Evolutionary conservation across 169 alveolate species (phyloP), one percentile per base, ranked within the genome.

Genomic region (Eimeria tenella): DNA sequence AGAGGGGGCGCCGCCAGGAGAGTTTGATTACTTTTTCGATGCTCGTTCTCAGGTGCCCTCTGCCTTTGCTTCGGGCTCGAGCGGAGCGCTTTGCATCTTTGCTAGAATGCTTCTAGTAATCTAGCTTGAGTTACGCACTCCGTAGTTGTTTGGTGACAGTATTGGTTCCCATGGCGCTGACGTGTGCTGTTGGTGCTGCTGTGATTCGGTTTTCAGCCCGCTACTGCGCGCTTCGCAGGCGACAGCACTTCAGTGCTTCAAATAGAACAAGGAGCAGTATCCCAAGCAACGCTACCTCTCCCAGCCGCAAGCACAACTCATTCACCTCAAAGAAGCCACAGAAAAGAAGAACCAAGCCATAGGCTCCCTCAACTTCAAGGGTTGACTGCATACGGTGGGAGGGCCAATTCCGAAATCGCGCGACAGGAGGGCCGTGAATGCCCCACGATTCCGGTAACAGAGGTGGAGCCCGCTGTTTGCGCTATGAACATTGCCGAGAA

Each of bases 21-120:
- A 25, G 8, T 17, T 31, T 8, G 91, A 84, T 84, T 75, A 62
- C 81, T 84, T 84, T 58, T 84, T 31, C 91, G 91, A 84, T 42
- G 91, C 91, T 49, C n/a, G 65, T 25, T 84, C 91, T 25, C 91
- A 84, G 91, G 91, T 84, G 58, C 8, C 4, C 21, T 75, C 21
- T 50, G 7, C 49, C 7, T 31, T 31, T 31, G 42, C 42, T 31
- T 31, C 42, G 42, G 42, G 42, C 42, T 31, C 42, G 42, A 31
- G 42, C 42, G 42, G 42, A 31, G 42, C 42, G 42, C 42, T 31
- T 31, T 31, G 42, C 42, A 31, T 31, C 42, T 31, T 31, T 31
- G 42, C 42, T 31, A 31, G 42, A 31, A 31, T 31, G 42, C 42
- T 31, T 31, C 42, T 31, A 31, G 42, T 31, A 31, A 31, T 31